Conservation (phyloP, 495 filamentous ascomycete genomes). For the Hypoxylon lenormandii region DNA sequence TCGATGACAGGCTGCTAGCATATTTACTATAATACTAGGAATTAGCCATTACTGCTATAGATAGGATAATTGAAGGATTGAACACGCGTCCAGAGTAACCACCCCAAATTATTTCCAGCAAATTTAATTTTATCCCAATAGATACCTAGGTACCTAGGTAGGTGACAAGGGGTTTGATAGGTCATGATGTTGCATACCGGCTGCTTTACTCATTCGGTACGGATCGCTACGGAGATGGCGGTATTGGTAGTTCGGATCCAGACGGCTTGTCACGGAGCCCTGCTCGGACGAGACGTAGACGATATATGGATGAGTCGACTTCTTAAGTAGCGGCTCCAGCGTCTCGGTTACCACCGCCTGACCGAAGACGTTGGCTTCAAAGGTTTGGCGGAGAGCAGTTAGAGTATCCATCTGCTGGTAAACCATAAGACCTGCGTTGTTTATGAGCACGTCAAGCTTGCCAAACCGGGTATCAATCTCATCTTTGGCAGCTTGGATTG, state of each 20-base stretch:
- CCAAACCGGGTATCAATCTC: slow-evolving; percentile 53
- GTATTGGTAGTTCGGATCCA: slow-evolving; percentile 43
- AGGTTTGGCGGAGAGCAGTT: slow-evolving; percentile 52
- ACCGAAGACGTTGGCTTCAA: slow-evolving; percentile 65
- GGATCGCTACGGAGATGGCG: slow-evolving; percentile 42
- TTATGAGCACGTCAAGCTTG: slow-evolving; percentile 62
- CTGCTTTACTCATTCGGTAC: slow-evolving; percentile 69
- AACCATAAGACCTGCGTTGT: slow-evolving; percentile 61
- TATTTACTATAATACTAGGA: slow-evolving; percentile 57
- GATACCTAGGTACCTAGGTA: no score
- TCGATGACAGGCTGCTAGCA: slow-evolving; percentile 69
- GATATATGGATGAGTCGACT: slow-evolving; percentile 58
- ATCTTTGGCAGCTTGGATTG: slow-evolving; percentile 54
- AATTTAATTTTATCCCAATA: no score
- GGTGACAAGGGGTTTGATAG: no score
- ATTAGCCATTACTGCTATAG: no score
- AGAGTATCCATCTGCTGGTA: slow-evolving; percentile 39
- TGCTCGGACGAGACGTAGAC: slow-evolving; percentile 58
- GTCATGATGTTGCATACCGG: slow-evolving; percentile 19
- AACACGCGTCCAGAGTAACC: no score
- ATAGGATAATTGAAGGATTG: no score
- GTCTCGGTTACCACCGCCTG: slow-evolving; percentile 59
- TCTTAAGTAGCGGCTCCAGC: slow-evolving; percentile 60
- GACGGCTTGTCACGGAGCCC: slow-evolving; percentile 48
- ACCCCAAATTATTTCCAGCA: no score